phyloP scores from a whole-genome alignment of 225 moss, liverwort and hornwort genomes.

The Physcomitrellopsis africana region DNA sequence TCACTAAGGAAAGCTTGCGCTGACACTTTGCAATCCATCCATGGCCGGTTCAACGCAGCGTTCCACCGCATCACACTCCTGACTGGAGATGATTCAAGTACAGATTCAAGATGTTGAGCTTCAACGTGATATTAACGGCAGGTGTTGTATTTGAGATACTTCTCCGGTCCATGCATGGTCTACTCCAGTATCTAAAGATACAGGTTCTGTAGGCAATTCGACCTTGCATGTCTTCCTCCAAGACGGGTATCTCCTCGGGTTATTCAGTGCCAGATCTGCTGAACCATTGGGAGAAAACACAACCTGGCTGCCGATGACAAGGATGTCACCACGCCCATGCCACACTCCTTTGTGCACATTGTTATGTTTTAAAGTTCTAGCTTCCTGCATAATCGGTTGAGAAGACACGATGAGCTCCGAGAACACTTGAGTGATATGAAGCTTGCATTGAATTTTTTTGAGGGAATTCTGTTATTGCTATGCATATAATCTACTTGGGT shows the following conservation, averaged over 20 bases:
- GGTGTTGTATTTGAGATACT: constrained; percentile 29
- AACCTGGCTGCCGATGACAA: constrained; percentile 66
- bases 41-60: not conserved
- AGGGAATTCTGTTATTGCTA: too few relatives aligned
- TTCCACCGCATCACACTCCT: constrained; percentile 9
- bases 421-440: not conserved
- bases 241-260: constrained; percentile 49
- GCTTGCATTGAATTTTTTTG: not conserved
- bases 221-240: constrained; percentile 47
- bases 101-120: constrained; percentile 10
- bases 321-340: constrained; percentile 65
- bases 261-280: constrained; percentile 39
- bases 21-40: constrained; percentile 10
- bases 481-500: too few relatives aligned
- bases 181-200: constrained; percentile 30
- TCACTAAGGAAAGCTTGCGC: constrained; percentile 12
- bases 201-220: constrained; percentile 27
- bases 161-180: constrained; percentile 52
- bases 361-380: constrained; percentile 60
- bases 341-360: constrained; percentile 73
- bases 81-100: constrained; percentile 1
- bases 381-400: constrained; percentile 44
- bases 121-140: constrained; percentile 53
- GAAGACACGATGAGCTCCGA: not conserved
- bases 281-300: constrained; percentile 50